Percentiles rank a stretch among this genome's conserved stretches.
These are phyloP conservation scores for Psilocybe subaeruginosa DNA, from an alignment of 768 basidiomycete species.

Conservation along the genomic window DNA sequence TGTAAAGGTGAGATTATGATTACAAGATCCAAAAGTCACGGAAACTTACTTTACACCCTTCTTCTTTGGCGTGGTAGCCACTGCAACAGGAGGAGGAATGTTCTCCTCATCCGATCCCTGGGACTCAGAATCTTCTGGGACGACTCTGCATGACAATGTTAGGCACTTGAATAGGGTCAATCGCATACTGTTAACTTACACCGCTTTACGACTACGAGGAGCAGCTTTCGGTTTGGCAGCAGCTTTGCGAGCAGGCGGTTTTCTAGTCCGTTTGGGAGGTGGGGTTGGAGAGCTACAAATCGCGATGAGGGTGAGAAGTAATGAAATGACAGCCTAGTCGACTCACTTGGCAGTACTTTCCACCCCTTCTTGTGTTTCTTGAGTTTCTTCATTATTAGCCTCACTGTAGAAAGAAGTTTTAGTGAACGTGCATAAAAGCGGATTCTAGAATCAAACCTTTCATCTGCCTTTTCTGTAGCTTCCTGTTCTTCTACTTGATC, in stretches of 20 bases:
- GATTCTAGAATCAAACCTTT: slow-evolving; percentile 1
- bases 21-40: too few relatives aligned
- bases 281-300: slow-evolving; percentile 28
- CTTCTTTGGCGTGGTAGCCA: slow-evolving; percentile 28
- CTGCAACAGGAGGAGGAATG: slow-evolving; percentile 19
- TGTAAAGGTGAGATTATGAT: background rate
- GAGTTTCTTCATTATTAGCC: slow-evolving; percentile 4
- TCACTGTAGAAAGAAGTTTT: slow-evolving; percentile 1
- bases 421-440: background rate
- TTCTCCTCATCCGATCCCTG: slow-evolving; percentile 23
- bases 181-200: slow-evolving; percentile 2
- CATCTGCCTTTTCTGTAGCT: background rate
- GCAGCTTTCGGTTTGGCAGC: slow-evolving; percentile 7
- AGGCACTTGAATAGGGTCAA: background rate
- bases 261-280: slow-evolving; percentile 19
- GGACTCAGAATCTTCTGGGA: slow-evolving; percentile 13
- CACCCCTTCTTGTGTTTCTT: slow-evolving; percentile 2
- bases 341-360: slow-evolving; percentile 10
- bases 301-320: background rate
- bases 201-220: slow-evolving; percentile 7
- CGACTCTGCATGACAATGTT: slow-evolving; percentile 4
- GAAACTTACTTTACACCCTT: slow-evolving; percentile 33
- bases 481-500: background rate
- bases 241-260: slow-evolving; percentile 14
- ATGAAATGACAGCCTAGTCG: background rate